These are phyloP conservation scores for Corymbia calophylla DNA, from an alignment of 441 rosid species.

Conservation along the genomic window DNA sequence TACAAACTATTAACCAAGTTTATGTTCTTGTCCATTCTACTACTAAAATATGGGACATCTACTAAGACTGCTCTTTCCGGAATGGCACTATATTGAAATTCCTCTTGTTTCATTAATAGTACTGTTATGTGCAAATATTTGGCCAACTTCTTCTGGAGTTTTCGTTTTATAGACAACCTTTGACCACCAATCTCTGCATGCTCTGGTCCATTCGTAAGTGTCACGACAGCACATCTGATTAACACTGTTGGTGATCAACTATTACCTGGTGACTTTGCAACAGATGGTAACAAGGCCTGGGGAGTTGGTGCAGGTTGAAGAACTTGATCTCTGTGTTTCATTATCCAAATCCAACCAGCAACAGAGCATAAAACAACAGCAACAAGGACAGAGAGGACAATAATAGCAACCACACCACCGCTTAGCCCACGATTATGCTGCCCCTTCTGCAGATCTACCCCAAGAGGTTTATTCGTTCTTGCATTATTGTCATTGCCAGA, in stretches of 20 bases:
- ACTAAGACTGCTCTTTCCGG: not conserved
- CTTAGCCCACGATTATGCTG: constrained; percentile 38
- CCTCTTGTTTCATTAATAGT: not conserved
- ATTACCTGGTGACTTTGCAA: constrained; percentile 73
- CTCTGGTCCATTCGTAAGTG: not conserved
- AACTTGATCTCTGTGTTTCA: constrained; percentile 29
- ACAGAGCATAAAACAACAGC: constrained; percentile 53
- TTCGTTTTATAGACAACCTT: not conserved
- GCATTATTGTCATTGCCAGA: constrained; percentile 46
- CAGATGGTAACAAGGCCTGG: constrained; percentile 38
- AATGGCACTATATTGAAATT: not conserved
- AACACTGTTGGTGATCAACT: not conserved
- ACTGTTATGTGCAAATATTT: not conserved
- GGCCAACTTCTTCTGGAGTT: not conserved
- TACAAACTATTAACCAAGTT: not conserved
- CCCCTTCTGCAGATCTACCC: constrained; percentile 64
- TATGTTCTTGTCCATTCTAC: not conserved
- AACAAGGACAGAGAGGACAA: constrained; percentile 59
- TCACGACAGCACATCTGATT: not conserved
- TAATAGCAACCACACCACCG: constrained; percentile 55
- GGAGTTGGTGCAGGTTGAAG: constrained; percentile 30
- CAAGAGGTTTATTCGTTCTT: constrained; percentile 69
- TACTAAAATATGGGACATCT: not conserved
- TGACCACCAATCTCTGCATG: not conserved
- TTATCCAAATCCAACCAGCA: constrained; percentile 53